Evolutionary conservation across 208 protist genomes (phyloP).

Genomic region (Strigomonas culicis): DNA sequence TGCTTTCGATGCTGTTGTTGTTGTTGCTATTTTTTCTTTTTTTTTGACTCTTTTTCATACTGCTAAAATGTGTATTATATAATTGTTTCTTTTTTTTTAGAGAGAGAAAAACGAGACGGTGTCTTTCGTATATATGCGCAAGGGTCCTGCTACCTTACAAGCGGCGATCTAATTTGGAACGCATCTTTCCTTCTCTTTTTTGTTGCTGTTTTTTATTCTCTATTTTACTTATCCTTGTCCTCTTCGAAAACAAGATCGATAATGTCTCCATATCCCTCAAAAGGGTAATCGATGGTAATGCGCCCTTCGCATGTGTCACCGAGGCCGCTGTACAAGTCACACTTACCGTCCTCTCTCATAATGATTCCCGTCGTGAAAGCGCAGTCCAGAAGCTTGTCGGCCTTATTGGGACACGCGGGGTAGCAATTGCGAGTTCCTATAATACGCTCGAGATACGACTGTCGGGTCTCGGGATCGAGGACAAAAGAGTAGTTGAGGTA

Average conservation of each 20-base stretch:
- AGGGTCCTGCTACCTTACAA: too few species aligned
- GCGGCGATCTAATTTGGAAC: not conserved
- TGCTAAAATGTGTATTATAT: not conserved
- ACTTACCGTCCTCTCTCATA: slow-evolving; percentile 52
- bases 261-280: slow-evolving; percentile 50
- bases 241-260: slow-evolving; percentile 15
- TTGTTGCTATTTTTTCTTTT: not conserved
- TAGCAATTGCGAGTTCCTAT: slow-evolving; percentile 63
- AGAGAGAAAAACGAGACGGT: not conserved
- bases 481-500: slow-evolving; percentile 69
- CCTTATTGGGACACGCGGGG: slow-evolving; percentile 47
- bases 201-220: not conserved
- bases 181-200: not conserved
- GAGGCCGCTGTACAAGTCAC: slow-evolving; percentile 64
- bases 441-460: slow-evolving; percentile 32
- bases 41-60: not conserved
- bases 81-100: not conserved
- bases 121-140: not conserved
- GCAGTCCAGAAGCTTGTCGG: slow-evolving; percentile 42
- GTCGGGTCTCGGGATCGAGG: slow-evolving; percentile 40
- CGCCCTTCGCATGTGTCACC: slow-evolving; percentile 58
- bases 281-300: slow-evolving; percentile 72
- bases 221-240: not conserved
- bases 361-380: slow-evolving; percentile 60
- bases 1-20: not conserved